phyloP scores from a whole-genome alignment of 148 eudicot genomes.

The Polygonum aviculare region DNA sequence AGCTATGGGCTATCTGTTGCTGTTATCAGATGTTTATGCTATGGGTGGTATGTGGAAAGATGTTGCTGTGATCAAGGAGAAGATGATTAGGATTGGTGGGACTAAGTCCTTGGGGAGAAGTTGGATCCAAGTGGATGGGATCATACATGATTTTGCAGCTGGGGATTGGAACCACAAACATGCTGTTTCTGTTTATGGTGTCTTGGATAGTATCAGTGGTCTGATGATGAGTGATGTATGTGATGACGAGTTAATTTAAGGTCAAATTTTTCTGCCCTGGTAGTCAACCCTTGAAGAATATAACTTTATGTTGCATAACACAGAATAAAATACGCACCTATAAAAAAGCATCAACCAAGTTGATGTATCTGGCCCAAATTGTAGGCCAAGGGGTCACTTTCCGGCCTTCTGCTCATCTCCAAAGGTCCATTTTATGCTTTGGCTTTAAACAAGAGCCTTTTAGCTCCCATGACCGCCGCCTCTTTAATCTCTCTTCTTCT shows the following conservation, averaged over 20 bases:
- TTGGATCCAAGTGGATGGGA: conserved; percentile 44
- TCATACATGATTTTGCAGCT: conserved; percentile 36
- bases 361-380: not conserved
- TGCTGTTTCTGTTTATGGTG: conserved; percentile 22
- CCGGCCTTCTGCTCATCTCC: conserved; percentile 13
- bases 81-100: conserved; percentile 26
- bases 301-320: no score
- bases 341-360: not conserved
- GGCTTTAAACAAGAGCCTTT: conserved; percentile 4
- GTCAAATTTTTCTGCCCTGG: no score
- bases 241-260: not conserved
- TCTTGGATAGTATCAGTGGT: conserved; percentile 4
- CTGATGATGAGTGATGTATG: not conserved
- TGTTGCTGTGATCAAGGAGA: conserved; percentile 28
- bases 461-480: conserved; percentile 1
- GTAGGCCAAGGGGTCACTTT: conserved; percentile 12
- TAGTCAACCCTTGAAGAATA: no score
- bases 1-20: conserved; percentile 46
- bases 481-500: not conserved
- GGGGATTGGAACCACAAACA: conserved; percentile 31
- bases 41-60: conserved; percentile 40
- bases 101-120: conserved; percentile 42
- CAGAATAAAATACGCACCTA: no score
- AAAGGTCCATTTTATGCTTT: conserved; percentile 3
- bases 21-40: conserved; percentile 43